Evolutionary conservation across 2,329 filamentous ascomycete genomes (phyloP), one percentile per base, ranked within the genome.

Genomic region (Alternaria arborescens): DNA sequence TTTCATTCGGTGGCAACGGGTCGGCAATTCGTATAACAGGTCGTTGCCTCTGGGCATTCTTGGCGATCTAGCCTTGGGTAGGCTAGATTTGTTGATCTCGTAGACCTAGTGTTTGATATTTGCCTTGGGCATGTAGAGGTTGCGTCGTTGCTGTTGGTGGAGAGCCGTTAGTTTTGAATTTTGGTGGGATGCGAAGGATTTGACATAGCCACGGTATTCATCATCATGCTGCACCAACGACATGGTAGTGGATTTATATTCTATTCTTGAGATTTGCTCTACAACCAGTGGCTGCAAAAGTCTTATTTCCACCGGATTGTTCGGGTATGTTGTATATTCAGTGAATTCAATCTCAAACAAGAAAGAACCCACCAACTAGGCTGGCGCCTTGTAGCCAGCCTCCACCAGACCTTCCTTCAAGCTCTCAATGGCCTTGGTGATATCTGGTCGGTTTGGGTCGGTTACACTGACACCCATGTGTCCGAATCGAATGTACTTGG

Each of bases 381-480:
- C 40, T 16, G 40, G 40, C 22, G 62, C 66, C 64, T 86, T 84
- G 73, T 88, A 87, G 53, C 93, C 92, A 57, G 88, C 90, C 80
- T 97, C 94, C 1, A 83, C 78, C 65, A 98, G 82, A 8, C 89
- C 88, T 57, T 89, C 87, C 82, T 90, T 89, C 69, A 99, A 80
- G 44, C 92, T 91, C 69, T 88, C 84, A 64, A 98, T 84, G 1
- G 94, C 95, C 73, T 90, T 91, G 66, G 96, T 91, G 71, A 98
- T 88, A 77, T 99, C 93, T 53, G 86, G 86, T 65, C 94, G 86
- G 64, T 87, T 87, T 28, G 92, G 86, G 75, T 97, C 92, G 72
- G 89, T 92, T 82, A 94, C 91, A 76, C 91, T 95, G 64, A 98
- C 92, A 70, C 95, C 95, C 95, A 99, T 99, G 80, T 98, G 95